Conservation (phyloP, 768 basidiomycete genomes). For the Suillus decipiens region DNA sequence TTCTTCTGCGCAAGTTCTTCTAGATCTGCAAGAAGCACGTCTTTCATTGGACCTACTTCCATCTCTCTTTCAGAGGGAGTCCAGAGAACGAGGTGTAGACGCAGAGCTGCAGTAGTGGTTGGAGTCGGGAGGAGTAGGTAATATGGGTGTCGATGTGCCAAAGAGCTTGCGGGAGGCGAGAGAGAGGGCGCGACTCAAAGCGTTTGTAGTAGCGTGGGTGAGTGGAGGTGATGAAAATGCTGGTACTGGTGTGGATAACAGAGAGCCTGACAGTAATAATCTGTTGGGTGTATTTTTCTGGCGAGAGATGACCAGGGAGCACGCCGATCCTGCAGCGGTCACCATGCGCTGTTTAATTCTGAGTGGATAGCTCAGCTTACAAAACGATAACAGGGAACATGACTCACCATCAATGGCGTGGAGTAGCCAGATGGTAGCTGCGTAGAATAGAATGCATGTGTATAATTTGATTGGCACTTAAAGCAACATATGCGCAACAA, state of each 20-base stretch:
- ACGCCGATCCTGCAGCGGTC: constrained; percentile 59
- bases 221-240: constrained; percentile 71
- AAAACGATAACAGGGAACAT: constrained; percentile 2
- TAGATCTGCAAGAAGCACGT: constrained; percentile 71
- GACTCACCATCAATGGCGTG: constrained; percentile 68
- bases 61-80: constrained; percentile 35
- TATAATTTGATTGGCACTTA: no score
- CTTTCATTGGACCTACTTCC: constrained; percentile 72
- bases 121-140: constrained; percentile 37
- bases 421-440: no score
- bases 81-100: constrained; percentile 48
- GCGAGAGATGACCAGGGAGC: constrained; percentile 49
- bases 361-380: constrained; percentile 19
- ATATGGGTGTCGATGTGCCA: constrained; percentile 48
- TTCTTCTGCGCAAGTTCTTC: constrained; percentile 98
- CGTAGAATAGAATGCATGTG: no score
- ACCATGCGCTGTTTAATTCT: constrained; percentile 67
- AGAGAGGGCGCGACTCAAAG: constrained; percentile 76
- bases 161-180: constrained; percentile 83
- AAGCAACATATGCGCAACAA: no score
- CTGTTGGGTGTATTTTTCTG: constrained; percentile 43
- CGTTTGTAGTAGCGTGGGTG: constrained; percentile 67
- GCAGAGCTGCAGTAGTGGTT: constrained; percentile 46
- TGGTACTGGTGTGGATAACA: constrained; percentile 24
- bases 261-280: constrained; percentile 25